Evolutionary conservation across 2,329 filamentous ascomycete species (phyloP).

Genomic region (Curvularia lunata): DNA sequence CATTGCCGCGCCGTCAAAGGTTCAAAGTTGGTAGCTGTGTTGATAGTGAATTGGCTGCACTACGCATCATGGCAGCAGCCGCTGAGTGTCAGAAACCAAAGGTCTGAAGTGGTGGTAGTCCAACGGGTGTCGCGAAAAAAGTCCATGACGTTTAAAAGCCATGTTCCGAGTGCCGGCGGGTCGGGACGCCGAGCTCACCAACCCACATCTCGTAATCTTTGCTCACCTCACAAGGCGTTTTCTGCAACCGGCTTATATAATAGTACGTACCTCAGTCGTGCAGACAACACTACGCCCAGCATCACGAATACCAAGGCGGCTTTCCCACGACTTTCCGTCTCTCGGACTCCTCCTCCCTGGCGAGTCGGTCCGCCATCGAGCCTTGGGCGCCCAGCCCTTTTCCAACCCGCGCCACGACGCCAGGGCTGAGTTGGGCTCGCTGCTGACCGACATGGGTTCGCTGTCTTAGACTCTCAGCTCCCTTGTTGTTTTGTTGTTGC

Average conservation of each 20-base stretch:
- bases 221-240: background rate
- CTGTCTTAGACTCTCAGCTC: background rate
- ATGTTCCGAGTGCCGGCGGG: slow-evolving; percentile 17
- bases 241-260: background rate
- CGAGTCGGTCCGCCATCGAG: slow-evolving; percentile 29
- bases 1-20: slow-evolving; percentile 52
- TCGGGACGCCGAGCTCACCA: slow-evolving; percentile 19
- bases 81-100: background rate
- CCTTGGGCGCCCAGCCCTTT: slow-evolving; percentile 26
- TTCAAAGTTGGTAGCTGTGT: slow-evolving; percentile 36
- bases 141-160: slow-evolving; percentile 26
- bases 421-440: slow-evolving; percentile 3
- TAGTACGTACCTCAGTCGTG: too few relatives aligned
- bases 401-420: slow-evolving; percentile 16
- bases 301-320: slow-evolving; percentile 1
- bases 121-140: slow-evolving; percentile 14
- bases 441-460: background rate
- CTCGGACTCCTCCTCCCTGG: slow-evolving; percentile 16
- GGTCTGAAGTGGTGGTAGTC: background rate
- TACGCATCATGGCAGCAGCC: slow-evolving; percentile 20
- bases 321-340: slow-evolving; percentile 1
- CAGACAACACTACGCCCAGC: background rate
- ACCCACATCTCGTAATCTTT: background rate
- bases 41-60: slow-evolving; percentile 10
- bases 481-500: background rate